Base-by-base conservation (phyloP, 1,139 yeast species). In the Blastobotrys illinoisensis region DNA sequence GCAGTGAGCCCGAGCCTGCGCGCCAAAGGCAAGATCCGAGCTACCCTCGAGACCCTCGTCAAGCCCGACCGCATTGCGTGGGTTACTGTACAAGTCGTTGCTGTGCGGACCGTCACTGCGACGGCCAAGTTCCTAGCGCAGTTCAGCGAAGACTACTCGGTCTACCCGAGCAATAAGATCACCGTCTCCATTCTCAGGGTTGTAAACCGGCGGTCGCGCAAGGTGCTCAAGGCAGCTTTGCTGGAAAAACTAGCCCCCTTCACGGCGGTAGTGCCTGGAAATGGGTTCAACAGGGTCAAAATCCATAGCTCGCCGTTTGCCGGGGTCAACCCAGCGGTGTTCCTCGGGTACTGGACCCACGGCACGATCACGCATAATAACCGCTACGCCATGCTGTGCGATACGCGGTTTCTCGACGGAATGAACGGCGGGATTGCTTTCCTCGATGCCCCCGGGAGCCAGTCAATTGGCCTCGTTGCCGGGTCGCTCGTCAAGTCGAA, bases 371-470 rank as follows among this genome's bases (percentile, higher is more conserved):
- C 60, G 5, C 62, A 70, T 19, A 49, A 53, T 11, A 49, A 44
- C 19, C 43, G 52, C 7, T 47, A 50, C 14, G 66, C 74, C 9
- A 76, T 74, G 56, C 68, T 84, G 5, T 69, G 79, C 19, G 91
- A 85, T 63, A 66, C 76, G 2, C 75, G 79, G 59, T 85, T 77
- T 61, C 65, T 85, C 55, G 89, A 84, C 50, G 85, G 85, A 58
- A 81, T 81, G 79, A 74, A 76, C n/a, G 90, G 90, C 1, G 86
- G 83, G 0, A 57, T 77, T 2, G 86, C 74, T 1, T 64, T 57
- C 18, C n/a, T 57, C 1, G 56, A 55, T 19, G 52, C 47, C 44
- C 59, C 14, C 52, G 53, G 4, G 67, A 47, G 23, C 23, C 26
- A 43, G n/a, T 43, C 48, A 13, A 20, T 76, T 2, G 91, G 90